Percentiles rank a stretch among this genome's conserved stretches.
Conservation (phyloP, 768 basidiomycete species). For the Rubroboletus satanas region DNA sequence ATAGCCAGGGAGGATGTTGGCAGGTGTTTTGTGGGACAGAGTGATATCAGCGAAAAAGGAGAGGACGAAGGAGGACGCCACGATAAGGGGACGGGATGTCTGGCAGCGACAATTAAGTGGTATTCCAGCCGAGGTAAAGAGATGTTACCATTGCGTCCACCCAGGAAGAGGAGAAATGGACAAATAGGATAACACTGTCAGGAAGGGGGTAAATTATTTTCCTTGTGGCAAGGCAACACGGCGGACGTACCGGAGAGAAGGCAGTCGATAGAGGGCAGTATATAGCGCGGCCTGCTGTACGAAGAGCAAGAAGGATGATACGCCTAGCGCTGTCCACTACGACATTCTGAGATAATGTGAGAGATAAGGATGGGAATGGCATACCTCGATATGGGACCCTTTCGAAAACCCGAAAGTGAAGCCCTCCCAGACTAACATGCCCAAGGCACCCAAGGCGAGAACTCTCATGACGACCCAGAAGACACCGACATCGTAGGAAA, state of each 20-base stretch:
- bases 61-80: constrained; percentile 47
- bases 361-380: constrained; percentile 19
- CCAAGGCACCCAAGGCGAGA: constrained; percentile 67
- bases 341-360: constrained; percentile 8
- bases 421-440: constrained; percentile 58
- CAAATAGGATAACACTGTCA: constrained; percentile 61
- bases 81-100: constrained; percentile 48
- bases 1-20: constrained; percentile 57
- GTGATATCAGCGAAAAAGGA: constrained; percentile 56
- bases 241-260: constrained; percentile 58
- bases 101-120: constrained; percentile 22
- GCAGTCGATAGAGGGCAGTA: constrained; percentile 63
- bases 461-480: constrained; percentile 77
- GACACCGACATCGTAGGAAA: constrained; percentile 63
- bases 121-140: constrained; percentile 40
- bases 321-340: constrained; percentile 70
- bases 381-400: constrained; percentile 57
- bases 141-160: constrained; percentile 49
- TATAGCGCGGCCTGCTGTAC: constrained; percentile 66
- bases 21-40: constrained; percentile 37
- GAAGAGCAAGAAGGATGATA: constrained; percentile 63
- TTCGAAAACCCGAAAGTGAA: constrained; percentile 51
- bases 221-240: background rate
- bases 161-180: constrained; percentile 70
- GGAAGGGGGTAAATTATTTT: background rate